These are phyloP conservation scores for Ochetophila trinervis DNA, from an alignment of 306 rosid species.

Conservation along the genomic window DNA sequence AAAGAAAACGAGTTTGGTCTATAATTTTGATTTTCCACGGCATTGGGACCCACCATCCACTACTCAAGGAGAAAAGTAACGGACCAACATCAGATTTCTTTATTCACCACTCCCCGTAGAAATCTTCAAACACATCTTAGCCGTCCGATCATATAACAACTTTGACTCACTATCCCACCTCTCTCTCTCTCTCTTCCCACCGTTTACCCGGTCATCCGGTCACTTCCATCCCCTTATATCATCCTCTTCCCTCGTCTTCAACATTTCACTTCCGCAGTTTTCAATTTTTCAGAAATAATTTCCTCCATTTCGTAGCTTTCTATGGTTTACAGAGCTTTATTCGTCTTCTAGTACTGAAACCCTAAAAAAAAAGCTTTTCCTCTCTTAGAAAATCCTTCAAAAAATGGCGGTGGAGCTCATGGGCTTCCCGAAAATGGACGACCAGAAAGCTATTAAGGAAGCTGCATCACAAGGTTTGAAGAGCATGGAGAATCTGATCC, in stretches of 20 bases:
- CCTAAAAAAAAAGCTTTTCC: background rate
- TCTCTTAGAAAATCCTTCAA: background rate
- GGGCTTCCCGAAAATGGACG: constrained; percentile 59
- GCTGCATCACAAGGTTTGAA: constrained; percentile 74
- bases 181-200: constrained; percentile 9
- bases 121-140: constrained; percentile 36
- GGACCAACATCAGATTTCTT: constrained; percentile 1
- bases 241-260: constrained; percentile 1
- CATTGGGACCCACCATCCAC: constrained; percentile 7
- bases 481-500: constrained; percentile 70
- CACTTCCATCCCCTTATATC: constrained; percentile 36
- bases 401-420: constrained; percentile 69
- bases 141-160: constrained; percentile 37
- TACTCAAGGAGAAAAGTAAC: background rate
- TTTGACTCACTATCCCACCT: constrained; percentile 29
- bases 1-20: too few species aligned
- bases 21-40: background rate
- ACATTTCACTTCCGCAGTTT: background rate
- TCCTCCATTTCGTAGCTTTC: background rate
- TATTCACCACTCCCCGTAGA: constrained; percentile 12
- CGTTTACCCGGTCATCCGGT: constrained; percentile 49
- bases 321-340: constrained; percentile 29
- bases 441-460: constrained; percentile 72
- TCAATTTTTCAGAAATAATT: too few species aligned
- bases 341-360: background rate